phyloP scores from a whole-genome alignment of 495 filamentous ascomycete genomes.

The Pseudoneurospora amorphoporcata region DNA sequence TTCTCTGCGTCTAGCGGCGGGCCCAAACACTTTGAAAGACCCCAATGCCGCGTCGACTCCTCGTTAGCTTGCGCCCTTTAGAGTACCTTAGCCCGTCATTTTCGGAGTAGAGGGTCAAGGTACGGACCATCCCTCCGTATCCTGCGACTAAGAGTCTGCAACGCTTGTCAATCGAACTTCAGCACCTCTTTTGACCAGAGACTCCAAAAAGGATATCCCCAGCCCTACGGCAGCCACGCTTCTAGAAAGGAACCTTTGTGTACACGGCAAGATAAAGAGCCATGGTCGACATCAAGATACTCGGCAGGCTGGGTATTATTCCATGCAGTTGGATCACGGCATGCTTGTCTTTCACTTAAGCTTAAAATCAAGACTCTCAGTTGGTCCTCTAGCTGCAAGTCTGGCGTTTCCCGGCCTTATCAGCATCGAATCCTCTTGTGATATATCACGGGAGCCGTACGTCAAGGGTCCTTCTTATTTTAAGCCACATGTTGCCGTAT shows the following conservation, averaged over 20 bases:
- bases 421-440: neutral
- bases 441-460: neutral
- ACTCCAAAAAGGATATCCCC: neutral
- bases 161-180: neutral
- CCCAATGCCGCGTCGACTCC: neutral
- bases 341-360: neutral
- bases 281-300: neutral
- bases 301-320: neutral
- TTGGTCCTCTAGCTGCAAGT: neutral
- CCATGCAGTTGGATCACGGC: neutral
- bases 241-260: neutral
- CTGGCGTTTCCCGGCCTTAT: neutral
- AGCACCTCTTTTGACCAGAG: neutral
- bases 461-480: neutral
- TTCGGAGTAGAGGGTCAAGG: neutral
- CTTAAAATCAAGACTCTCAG: neutral
- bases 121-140: neutral
- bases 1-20: neutral
- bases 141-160: neutral
- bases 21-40: neutral
- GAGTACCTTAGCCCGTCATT: neutral
- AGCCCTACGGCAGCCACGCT: neutral
- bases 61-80: neutral
- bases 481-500: neutral
- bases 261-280: neutral